Conservation (phyloP, 257 asterid genomes). For the Nemophila menziesii region DNA sequence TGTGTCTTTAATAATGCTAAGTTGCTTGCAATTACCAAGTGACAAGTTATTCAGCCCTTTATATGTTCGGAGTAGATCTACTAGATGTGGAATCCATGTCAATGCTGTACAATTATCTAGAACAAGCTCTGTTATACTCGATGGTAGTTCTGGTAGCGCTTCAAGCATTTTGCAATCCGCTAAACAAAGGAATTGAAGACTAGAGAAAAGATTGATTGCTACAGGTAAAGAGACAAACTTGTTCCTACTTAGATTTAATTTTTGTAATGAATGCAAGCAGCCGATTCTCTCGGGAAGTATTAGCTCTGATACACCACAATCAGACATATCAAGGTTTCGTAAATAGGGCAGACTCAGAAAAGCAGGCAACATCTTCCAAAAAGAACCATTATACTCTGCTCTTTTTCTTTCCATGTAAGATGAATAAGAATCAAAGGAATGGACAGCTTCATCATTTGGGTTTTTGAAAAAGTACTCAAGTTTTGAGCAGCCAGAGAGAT, state of each 20-base stretch:
- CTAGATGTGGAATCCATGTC: too few species aligned
- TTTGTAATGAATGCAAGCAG: neutral
- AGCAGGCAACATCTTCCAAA: neutral
- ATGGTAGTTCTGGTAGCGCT: slow-evolving; percentile 5
- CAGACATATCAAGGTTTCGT: slow-evolving; percentile 6
- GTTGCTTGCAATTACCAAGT: too few species aligned
- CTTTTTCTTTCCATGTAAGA: too few species aligned
- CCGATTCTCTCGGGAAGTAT: neutral
- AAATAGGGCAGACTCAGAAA: neutral
- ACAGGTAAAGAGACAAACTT: slow-evolving; percentile 2
- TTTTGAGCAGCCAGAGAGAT: slow-evolving; percentile 6
- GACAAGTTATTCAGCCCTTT: too few species aligned
- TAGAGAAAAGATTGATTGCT: neutral
- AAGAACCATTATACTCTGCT: neutral
- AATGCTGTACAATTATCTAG: too few species aligned
- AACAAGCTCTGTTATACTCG: neutral
- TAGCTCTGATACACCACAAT: neutral
- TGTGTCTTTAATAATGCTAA: too few species aligned
- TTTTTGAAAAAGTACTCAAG: too few species aligned
- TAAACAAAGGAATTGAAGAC: slow-evolving; percentile 1
- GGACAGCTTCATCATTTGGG: too few species aligned
- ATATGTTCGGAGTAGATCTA: too few species aligned
- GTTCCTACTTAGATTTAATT: slow-evolving; percentile 6
- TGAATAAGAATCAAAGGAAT: too few species aligned
- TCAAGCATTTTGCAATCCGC: neutral